phyloP scores from a whole-genome alignment of 257 asterid genomes.

The Solanum lignicaule region DNA sequence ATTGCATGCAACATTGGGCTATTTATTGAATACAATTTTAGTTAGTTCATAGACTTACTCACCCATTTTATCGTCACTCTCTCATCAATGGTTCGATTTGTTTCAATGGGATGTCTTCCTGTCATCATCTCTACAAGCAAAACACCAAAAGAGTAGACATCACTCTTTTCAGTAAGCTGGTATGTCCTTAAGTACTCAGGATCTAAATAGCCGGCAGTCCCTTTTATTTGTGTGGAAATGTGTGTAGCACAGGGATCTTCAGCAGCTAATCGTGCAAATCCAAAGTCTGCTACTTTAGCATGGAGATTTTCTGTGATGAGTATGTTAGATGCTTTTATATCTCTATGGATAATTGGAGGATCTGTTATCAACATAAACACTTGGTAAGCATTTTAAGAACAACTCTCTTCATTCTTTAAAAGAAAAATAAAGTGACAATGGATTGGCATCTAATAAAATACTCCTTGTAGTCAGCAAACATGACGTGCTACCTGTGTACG shows the following conservation, averaged over 20 bases:
- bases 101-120: conserved; percentile 50
- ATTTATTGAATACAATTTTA: not conserved
- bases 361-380: conserved; percentile 25
- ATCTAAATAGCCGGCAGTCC: conserved; percentile 72
- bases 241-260: not conserved
- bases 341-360: conserved; percentile 68
- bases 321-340: conserved; percentile 58
- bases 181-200: conserved; percentile 57
- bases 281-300: conserved; percentile 71
- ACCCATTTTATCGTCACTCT: conserved; percentile 59
- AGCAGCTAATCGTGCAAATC: conserved; percentile 2
- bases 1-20: not conserved
- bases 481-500: conserved; percentile 39
- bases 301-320: conserved; percentile 57
- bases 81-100: conserved; percentile 20
- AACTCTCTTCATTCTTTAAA: not conserved
- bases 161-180: conserved; percentile 66
- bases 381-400: not conserved
- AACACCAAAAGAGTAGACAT: conserved; percentile 72
- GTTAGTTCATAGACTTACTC: conserved; percentile 31
- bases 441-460: not conserved
- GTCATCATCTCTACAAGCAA: conserved; percentile 61
- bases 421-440: not conserved
- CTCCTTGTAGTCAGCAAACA: not conserved
- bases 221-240: conserved; percentile 25